Conservation (phyloP, 805 yeast species). For the Saccharomycopsis sp. region DNA sequence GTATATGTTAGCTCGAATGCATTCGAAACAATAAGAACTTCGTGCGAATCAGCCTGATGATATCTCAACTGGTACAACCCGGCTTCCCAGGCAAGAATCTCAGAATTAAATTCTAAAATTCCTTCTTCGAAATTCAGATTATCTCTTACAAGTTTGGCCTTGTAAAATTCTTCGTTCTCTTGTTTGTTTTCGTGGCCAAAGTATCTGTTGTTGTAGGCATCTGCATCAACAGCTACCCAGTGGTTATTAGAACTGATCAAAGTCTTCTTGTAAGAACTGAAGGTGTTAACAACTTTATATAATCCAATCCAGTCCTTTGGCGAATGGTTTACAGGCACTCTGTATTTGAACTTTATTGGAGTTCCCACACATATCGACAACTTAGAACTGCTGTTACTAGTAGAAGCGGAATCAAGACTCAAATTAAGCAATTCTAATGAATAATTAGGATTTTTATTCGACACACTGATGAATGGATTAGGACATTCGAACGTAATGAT, state of each 20-base stretch:
- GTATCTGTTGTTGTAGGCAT: constrained; percentile 28
- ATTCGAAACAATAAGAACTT: constrained; percentile 56
- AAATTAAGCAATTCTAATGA: constrained; percentile 24
- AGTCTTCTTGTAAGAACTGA: constrained; percentile 49
- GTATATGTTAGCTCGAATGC: constrained; percentile 57
- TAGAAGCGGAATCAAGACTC: constrained; percentile 10
- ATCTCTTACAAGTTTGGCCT: constrained; percentile 8
- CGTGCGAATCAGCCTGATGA: constrained; percentile 60
- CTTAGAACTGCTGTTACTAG: constrained; percentile 3
- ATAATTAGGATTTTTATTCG: constrained; percentile 27
- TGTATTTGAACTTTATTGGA: constrained; percentile 50
- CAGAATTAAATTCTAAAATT: constrained; percentile 39
- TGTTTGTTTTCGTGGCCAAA: constrained; percentile 19
- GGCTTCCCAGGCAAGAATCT: constrained; percentile 51
- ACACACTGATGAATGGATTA: background rate
- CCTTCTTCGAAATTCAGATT: constrained; percentile 34
- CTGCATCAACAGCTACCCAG: constrained; percentile 47
- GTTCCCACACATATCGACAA: constrained; percentile 38
- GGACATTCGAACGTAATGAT: background rate
- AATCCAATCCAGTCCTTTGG: constrained; percentile 71
- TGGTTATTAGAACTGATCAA: constrained; percentile 56
- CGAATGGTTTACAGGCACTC: constrained; percentile 43
- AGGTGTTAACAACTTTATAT: constrained; percentile 56
- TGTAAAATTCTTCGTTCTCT: background rate
- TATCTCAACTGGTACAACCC: constrained; percentile 73